Percentiles rank a stretch among this genome's conserved stretches.
These are phyloP conservation scores for Fusarium domesticum DNA, from an alignment of 2,329 filamentous ascomycete species.

Conservation along the genomic window DNA sequence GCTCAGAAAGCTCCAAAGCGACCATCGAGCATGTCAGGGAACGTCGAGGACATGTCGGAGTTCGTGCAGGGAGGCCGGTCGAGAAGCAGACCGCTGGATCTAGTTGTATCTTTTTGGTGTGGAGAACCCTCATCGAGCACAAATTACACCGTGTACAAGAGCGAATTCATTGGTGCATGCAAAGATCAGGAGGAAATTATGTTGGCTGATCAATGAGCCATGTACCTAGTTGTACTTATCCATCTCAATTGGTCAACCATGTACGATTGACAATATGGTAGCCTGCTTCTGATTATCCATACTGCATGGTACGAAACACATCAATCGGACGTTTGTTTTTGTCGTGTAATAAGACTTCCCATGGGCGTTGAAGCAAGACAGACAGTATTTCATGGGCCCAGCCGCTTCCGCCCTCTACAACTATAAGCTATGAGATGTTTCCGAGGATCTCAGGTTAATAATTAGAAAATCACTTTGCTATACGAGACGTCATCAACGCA, in stretches of 20 bases:
- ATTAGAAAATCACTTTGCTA: background rate
- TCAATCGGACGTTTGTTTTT: too few species aligned
- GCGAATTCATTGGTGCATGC: background rate
- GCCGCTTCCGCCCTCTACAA: background rate
- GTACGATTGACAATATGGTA: background rate
- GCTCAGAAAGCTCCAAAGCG: background rate
- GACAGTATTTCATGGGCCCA: background rate
- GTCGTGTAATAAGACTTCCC: background rate
- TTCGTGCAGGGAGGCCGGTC: slow-evolving; percentile 16
- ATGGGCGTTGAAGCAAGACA: background rate
- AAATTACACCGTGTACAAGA: slow-evolving; percentile 1
- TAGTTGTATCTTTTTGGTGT: slow-evolving; percentile 7
- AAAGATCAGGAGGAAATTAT: background rate
- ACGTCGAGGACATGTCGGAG: background rate
- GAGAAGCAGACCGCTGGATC: slow-evolving; percentile 13
- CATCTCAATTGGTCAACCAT: too few species aligned
- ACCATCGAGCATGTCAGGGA: background rate
- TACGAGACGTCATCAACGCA: background rate
- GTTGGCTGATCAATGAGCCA: background rate
- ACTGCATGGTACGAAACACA: too few species aligned
- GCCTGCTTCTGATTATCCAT: background rate
- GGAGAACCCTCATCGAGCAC: slow-evolving; percentile 5
- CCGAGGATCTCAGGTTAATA: background rate
- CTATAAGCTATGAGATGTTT: background rate
- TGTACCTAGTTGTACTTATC: too few species aligned